Conservation (phyloP, 2,329 filamentous ascomycete genomes). For the Beauveria pseudobassiana region DNA sequence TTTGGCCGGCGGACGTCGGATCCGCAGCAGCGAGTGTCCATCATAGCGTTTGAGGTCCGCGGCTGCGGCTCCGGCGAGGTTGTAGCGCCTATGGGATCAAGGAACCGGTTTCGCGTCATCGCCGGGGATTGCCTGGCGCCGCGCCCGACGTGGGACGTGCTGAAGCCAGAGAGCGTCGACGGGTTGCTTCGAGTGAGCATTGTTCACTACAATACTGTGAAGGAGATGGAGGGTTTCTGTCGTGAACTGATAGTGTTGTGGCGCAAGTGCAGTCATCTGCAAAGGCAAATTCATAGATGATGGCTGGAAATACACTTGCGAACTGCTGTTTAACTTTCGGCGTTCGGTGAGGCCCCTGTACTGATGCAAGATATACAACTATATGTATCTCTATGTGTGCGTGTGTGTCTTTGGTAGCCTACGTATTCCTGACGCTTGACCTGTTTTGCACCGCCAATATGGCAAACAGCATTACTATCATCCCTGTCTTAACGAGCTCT, state of each 20-base stretch:
- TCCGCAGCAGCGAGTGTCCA: neutral
- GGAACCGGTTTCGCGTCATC: neutral
- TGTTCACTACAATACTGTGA: conserved; percentile 4
- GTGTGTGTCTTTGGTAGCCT: neutral
- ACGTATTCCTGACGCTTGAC: neutral
- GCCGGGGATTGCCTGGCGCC: neutral
- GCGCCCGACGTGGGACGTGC: neutral
- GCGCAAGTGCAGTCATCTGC: neutral
- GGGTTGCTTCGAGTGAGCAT: neutral
- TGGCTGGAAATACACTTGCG: too few relatives aligned
- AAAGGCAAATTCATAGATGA: too few relatives aligned
- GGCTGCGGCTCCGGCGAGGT: neutral
- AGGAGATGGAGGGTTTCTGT: neutral
- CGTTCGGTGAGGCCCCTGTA: neutral
- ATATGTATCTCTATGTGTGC: neutral
- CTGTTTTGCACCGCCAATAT: neutral
- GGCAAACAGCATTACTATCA: neutral
- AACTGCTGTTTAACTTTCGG: neutral
- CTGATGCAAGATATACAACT: neutral
- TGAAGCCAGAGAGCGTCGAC: neutral
- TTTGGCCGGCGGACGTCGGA: neutral
- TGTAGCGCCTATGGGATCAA: conserved; percentile 1
- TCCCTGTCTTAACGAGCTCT: neutral
- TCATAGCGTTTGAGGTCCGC: neutral
- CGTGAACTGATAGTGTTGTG: neutral